Evolutionary conservation across 2,329 filamentous ascomycete species (phyloP).

Genomic region (Clonostachys rosea): DNA sequence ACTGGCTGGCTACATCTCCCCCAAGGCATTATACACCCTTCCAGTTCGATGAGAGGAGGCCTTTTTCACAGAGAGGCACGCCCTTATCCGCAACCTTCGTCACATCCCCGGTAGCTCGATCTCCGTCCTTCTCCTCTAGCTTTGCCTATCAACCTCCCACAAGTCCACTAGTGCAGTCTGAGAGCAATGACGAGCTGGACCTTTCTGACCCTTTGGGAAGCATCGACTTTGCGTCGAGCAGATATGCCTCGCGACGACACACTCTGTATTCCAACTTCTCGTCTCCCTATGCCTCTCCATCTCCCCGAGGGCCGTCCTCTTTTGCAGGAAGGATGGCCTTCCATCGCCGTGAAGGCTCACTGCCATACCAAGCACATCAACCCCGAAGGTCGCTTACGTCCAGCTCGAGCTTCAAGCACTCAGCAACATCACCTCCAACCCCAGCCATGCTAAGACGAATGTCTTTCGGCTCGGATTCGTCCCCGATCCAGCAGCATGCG

Average conservation of each 20-base stretch:
- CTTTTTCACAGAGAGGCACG: conserved; percentile 16
- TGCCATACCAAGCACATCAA: conserved; percentile 74
- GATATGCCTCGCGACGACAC: conserved; percentile 52
- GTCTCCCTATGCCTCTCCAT: conserved; percentile 34
- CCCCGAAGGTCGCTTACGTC: conserved; percentile 71
- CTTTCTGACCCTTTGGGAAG: conserved; percentile 48
- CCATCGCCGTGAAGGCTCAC: conserved; percentile 52
- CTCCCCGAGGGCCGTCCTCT: conserved; percentile 16
- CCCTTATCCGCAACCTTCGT: conserved; percentile 26
- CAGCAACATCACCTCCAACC: conserved; percentile 31
- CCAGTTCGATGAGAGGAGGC: conserved; percentile 27
- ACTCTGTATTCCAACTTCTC: conserved; percentile 64
- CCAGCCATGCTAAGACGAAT: conserved; percentile 53
- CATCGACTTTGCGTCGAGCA: conserved; percentile 39
- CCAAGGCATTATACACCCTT: conserved; percentile 46
- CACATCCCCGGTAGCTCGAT: conserved; percentile 49
- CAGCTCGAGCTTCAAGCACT: conserved; percentile 32
- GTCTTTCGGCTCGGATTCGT: conserved; percentile 69
- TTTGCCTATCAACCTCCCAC: conserved; percentile 87
- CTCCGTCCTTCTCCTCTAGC: conserved; percentile 70
- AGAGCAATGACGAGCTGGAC: conserved; percentile 72
- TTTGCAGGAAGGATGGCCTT: conserved; percentile 2
- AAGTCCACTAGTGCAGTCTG: conserved; percentile 84
- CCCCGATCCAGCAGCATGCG: conserved; percentile 79
- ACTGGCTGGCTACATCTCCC: conserved; percentile 52